Evolutionary conservation across 2,329 filamentous ascomycete species (phyloP), one percentile per base, ranked within the genome.

Genomic region (Ceratocystiopsis sp.): DNA sequence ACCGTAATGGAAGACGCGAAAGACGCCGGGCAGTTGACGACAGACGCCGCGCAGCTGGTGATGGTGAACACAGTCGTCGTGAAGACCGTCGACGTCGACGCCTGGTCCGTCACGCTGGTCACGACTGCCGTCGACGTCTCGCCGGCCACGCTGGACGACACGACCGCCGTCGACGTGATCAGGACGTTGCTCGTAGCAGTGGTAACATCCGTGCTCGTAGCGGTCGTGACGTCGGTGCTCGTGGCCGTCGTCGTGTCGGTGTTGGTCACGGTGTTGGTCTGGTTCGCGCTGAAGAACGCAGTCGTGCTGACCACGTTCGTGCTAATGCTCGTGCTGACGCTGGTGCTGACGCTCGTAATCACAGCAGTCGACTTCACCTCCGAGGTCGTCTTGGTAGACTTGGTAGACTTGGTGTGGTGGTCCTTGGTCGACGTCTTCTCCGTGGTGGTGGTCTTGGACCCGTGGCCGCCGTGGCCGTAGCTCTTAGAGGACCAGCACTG

Each of bases 401-500:
- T n/a, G n/a, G n/a, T n/a, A n/a, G n/a, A n/a, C n/a, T n/a, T n/a
- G 7, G 25, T 29, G 25, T 29, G 25, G 6, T 29, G 25, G 25
- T 29, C 9, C 10, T 29, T 29, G 25, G 25, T 29, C 25, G 25
- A 8, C 2, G 25, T 21, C 19, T 21, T 21, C 19, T 4, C 19
- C 19, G 25, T 7, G 25, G 25, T 29, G 25, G 25, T 29, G 4
- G 25, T 29, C 25, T 8, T 29, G 9, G 6, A 8, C 5, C 10
- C 25, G 25, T 21, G 14, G 17, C 25, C 12, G 38, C 15, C 12
- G 33, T 38, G 34, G 14, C 33, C 34, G 16, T 42, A 19, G 32
- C 40, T 29, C 19, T 21, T 40, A 12, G 41, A 45, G 29, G 54
- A 43, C 47, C 55, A 49, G 52, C 62, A 65, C 45, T 61, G 50